These are phyloP conservation scores for Phytophthora pini DNA, from an alignment of 352 stramenopile species.

Conservation along the genomic window DNA sequence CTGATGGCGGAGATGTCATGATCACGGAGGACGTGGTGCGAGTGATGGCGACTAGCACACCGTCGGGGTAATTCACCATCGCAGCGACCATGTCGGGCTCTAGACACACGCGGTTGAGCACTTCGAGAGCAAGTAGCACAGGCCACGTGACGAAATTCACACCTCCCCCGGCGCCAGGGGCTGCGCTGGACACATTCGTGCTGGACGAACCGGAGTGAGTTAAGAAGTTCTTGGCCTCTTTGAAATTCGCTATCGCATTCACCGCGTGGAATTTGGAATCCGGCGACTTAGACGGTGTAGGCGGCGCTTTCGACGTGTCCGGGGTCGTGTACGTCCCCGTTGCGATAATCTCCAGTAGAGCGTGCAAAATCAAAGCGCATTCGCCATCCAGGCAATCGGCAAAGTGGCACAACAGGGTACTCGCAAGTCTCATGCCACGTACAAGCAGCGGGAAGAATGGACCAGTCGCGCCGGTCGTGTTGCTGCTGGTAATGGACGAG, in stretches of 20 bases:
- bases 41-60: constrained; percentile 62
- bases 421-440: constrained; percentile 83
- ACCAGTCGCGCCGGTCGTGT: constrained; percentile 26
- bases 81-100: constrained; percentile 76
- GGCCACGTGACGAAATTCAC: constrained; percentile 88
- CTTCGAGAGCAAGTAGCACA: constrained; percentile 81
- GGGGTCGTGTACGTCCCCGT: constrained; percentile 73
- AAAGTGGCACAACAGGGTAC: constrained; percentile 81
- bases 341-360: constrained; percentile 79
- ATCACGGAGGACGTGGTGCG: constrained; percentile 80
- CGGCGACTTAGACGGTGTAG: constrained; percentile 53
- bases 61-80: constrained; percentile 66
- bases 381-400: constrained; percentile 69
- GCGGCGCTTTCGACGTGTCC: constrained; percentile 58
- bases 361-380: constrained; percentile 66
- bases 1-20: constrained; percentile 73
- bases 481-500: constrained; percentile 47
- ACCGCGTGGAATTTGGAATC: constrained; percentile 47
- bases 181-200: constrained; percentile 22
- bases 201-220: constrained; percentile 45
- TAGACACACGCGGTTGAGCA: constrained; percentile 75
- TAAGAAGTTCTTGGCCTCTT: constrained; percentile 75
- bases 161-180: constrained; percentile 18
- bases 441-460: constrained; percentile 85
- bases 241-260: constrained; percentile 49